A percentile compares a stretch with the other conserved stretches of the same genome.
phyloP scores from a whole-genome alignment of 192 early-diverging fungal genomes.

The Linnemannia elongata region DNA sequence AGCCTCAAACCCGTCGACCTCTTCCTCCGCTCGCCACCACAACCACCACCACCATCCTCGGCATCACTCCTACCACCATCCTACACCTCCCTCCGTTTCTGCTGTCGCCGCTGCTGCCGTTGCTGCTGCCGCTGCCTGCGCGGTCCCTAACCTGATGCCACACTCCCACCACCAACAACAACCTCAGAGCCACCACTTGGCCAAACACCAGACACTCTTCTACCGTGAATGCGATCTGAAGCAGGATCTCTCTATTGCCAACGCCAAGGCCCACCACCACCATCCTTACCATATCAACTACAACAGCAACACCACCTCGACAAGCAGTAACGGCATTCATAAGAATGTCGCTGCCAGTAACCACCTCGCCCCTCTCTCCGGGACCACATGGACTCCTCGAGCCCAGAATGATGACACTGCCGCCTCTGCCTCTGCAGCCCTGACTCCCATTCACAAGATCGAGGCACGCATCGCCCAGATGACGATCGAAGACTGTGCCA shows the following conservation, averaged over 20 bases:
- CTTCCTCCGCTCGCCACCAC: neutral
- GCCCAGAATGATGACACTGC: constrained; percentile 8
- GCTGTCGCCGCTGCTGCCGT: neutral
- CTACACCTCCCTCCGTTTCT: constrained; percentile 5
- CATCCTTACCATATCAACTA: neutral
- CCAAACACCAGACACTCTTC: constrained; percentile 26
- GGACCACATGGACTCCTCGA: constrained; percentile 17
- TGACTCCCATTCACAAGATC: constrained; percentile 50
- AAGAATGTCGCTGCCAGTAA: constrained; percentile 7
- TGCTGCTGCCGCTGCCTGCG: neutral
- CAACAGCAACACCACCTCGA: constrained; percentile 15
- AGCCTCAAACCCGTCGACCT: neutral
- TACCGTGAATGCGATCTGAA: constrained; percentile 45
- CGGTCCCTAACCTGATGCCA: constrained; percentile 11
- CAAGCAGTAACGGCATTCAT: constrained; percentile 2
- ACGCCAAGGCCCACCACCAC: constrained; percentile 7
- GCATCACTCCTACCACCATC: constrained; percentile 44
- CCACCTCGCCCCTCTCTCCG: neutral
- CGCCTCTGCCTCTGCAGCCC: neutral
- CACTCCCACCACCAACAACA: neutral
- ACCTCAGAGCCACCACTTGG: neutral
- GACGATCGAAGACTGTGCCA: constrained; percentile 44
- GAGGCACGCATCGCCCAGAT: constrained; percentile 38
- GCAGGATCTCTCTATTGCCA: constrained; percentile 34
- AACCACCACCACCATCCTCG: constrained; percentile 34